Conservation (phyloP, 2,329 filamentous ascomycete genomes). For the Aspergillus sp. region DNA sequence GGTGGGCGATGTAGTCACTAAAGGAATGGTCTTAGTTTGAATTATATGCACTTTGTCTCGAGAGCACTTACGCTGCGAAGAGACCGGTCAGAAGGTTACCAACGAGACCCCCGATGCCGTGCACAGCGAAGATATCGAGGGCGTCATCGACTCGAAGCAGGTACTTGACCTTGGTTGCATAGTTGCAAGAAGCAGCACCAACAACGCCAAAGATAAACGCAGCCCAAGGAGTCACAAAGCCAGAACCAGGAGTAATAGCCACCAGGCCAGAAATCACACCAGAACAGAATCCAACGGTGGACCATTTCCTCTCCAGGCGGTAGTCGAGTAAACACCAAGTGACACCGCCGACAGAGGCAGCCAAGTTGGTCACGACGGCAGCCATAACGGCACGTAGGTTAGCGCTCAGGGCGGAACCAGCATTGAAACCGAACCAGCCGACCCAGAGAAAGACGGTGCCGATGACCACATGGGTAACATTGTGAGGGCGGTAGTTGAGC, state of each 20-base stretch:
- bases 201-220: slow-evolving; percentile 76
- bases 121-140: slow-evolving; percentile 84
- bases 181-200: slow-evolving; percentile 78
- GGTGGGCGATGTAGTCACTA: slow-evolving; percentile 74
- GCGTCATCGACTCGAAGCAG: slow-evolving; percentile 77
- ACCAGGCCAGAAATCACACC: slow-evolving; percentile 86
- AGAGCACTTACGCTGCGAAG: slow-evolving; percentile 66
- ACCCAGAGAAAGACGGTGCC: slow-evolving; percentile 94
- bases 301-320: slow-evolving; percentile 86
- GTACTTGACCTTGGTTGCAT: slow-evolving; percentile 89
- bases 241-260: slow-evolving; percentile 83
- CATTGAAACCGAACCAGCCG: slow-evolving; percentile 95
- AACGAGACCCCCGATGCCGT: slow-evolving; percentile 73
- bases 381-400: slow-evolving; percentile 87
- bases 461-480: slow-evolving; percentile 87
- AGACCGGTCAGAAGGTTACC: slow-evolving; percentile 78
- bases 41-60: no score
- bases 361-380: slow-evolving; percentile 79
- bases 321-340: slow-evolving; percentile 91
- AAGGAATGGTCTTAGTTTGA: not conserved
- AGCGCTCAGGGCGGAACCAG: slow-evolving; percentile 75
- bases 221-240: slow-evolving; percentile 81
- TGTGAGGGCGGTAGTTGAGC: slow-evolving; percentile 88
- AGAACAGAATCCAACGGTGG: slow-evolving; percentile 88
- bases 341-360: slow-evolving; percentile 79